These are phyloP conservation scores for Myrmaecium sp. DNA, from an alignment of 2,329 filamentous ascomycete genomes.

Conservation along the genomic window DNA sequence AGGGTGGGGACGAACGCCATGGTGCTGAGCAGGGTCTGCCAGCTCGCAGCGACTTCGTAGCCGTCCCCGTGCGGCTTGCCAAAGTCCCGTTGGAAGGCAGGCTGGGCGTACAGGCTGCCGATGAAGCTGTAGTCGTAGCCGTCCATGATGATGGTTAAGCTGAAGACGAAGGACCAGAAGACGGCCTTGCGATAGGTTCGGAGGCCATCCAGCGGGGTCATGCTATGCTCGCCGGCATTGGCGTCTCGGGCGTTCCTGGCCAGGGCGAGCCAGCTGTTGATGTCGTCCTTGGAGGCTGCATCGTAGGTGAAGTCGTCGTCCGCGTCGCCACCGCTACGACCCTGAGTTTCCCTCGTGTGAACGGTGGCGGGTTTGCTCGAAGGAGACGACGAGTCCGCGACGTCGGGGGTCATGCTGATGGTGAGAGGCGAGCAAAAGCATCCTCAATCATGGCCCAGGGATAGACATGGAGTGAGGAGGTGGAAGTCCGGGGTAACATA, in stretches of 20 bases:
- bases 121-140: constrained; percentile 71
- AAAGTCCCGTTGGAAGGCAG: constrained; percentile 30
- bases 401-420: too few relatives aligned
- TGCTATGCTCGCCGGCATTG: constrained; percentile 31
- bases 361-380: too few relatives aligned
- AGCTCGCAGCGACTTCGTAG: constrained; percentile 26
- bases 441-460: too few relatives aligned
- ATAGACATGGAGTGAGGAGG: too few relatives aligned
- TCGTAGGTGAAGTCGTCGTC: too few relatives aligned
- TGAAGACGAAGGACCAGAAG: constrained; percentile 68
- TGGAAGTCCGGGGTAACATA: too few relatives aligned
- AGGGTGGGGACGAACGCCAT: constrained; percentile 30
- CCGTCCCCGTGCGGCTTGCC: constrained; percentile 23
- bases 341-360: too few relatives aligned
- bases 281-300: too few relatives aligned
- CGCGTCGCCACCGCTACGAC: too few relatives aligned
- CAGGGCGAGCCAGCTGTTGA: too few relatives aligned
- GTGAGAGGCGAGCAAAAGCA: too few relatives aligned
- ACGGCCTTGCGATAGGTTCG: constrained; percentile 76
- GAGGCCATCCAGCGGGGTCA: constrained; percentile 54
- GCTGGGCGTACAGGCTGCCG: constrained; percentile 55
- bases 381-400: too few relatives aligned
- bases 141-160: constrained; percentile 85
- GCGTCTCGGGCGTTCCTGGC: constrained; percentile 28
- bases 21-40: constrained; percentile 31